Evolutionary conservation across 179 eudicot species (phyloP).

Genomic region (Amaranthus tricolor): DNA sequence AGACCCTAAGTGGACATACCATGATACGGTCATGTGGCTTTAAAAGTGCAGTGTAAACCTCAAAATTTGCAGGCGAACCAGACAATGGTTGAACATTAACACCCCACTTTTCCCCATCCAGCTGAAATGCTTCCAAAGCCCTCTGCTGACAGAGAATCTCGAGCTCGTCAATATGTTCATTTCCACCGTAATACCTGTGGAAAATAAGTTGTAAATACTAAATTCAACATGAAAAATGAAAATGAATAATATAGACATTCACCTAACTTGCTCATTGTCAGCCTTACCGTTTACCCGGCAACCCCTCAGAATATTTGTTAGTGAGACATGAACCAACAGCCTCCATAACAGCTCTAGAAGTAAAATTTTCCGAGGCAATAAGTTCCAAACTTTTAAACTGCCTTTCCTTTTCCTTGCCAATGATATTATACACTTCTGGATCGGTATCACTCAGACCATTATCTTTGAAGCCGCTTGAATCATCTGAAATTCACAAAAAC

Average conservation of each 20-base stretch:
- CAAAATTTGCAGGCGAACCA: constrained; percentile 94
- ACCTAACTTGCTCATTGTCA: background rate
- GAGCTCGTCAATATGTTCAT: constrained; percentile 79
- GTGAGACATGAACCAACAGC: constrained; percentile 94
- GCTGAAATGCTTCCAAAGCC: constrained; percentile 80
- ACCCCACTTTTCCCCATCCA: constrained; percentile 76
- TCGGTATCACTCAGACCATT: constrained; percentile 57
- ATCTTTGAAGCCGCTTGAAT: constrained; percentile 60
- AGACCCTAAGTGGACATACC: constrained; percentile 36
- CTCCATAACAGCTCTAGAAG: constrained; percentile 92
- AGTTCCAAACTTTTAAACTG: constrained; percentile 75
- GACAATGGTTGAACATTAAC: constrained; percentile 92
- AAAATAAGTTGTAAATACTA: constrained; percentile 2
- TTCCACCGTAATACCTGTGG: constrained; percentile 86
- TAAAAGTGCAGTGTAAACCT: constrained; percentile 82
- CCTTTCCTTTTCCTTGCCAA: constrained; percentile 74
- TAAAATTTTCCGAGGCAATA: constrained; percentile 93
- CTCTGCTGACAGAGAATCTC: constrained; percentile 76
- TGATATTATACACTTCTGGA: constrained; percentile 65
- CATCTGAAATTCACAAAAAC: constrained; percentile 36
- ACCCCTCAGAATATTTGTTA: constrained; percentile 89
- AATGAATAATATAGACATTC: background rate
- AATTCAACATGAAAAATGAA: background rate
- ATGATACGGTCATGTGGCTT: constrained; percentile 89
- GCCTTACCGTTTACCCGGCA: constrained; percentile 81